phyloP scores from a whole-genome alignment of 306 rosid species.

The Arachis hypogaea region DNA sequence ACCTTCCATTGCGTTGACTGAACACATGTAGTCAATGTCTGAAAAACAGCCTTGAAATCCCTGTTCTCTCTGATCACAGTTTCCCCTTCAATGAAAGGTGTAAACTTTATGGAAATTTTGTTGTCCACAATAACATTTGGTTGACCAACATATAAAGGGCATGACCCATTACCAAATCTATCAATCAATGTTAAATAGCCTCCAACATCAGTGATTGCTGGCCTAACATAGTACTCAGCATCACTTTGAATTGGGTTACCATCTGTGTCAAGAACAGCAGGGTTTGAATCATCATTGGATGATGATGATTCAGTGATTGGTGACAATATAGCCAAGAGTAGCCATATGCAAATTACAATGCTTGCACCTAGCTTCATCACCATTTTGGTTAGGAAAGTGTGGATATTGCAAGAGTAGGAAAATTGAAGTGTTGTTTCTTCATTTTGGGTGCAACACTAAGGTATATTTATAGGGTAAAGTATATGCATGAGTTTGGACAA shows the following conservation, averaged over 20 bases:
- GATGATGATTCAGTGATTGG: constrained; percentile 1
- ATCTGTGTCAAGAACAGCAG: constrained; percentile 53
- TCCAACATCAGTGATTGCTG: constrained; percentile 61
- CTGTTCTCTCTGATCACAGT: constrained; percentile 35
- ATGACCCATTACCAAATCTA: constrained; percentile 30
- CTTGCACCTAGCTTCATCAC: neutral
- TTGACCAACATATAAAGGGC: constrained; percentile 57
- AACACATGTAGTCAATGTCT: constrained; percentile 34
- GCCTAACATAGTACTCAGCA: constrained; percentile 59
- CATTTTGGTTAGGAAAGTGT: neutral
- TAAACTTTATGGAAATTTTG: constrained; percentile 38
- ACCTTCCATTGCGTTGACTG: constrained; percentile 50
- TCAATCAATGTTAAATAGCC: constrained; percentile 53
- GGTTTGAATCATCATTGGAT: neutral
- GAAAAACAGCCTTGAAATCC: constrained; percentile 51
- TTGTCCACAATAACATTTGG: constrained; percentile 35
- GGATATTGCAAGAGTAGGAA: neutral
- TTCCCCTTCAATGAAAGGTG: constrained; percentile 48
- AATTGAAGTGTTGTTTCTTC: neutral
- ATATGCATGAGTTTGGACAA: neutral
- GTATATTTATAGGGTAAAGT: constrained; percentile 31
- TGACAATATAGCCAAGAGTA: constrained; percentile 38
- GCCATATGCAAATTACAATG: constrained; percentile 13
- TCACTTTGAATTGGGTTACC: constrained; percentile 49
- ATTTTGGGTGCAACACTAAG: neutral